phyloP scores from a whole-genome alignment of 2,329 filamentous ascomycete species.

The Arthrobotrys sphaeroides region DNA sequence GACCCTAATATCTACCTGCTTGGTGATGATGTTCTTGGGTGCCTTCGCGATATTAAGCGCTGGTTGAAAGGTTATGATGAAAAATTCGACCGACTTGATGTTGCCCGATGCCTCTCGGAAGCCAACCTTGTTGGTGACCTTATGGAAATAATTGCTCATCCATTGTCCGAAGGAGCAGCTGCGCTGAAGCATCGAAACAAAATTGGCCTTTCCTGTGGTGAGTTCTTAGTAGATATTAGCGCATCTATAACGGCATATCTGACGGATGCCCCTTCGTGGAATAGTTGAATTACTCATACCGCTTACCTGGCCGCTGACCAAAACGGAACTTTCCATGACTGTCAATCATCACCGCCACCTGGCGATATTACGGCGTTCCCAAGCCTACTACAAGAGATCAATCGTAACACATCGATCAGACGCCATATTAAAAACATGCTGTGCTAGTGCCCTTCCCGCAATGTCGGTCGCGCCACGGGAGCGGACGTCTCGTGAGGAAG shows the following conservation, averaged over 20 bases:
- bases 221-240: slow-evolving; percentile 54
- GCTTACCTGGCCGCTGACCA: slow-evolving; percentile 91
- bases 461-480: slow-evolving; percentile 83
- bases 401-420: slow-evolving; percentile 84
- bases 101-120: slow-evolving; percentile 89
- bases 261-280: slow-evolving; percentile 55
- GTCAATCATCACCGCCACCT: slow-evolving; percentile 92
- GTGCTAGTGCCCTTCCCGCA: slow-evolving; percentile 82
- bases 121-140: slow-evolving; percentile 92
- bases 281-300: slow-evolving; percentile 86
- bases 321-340: slow-evolving; percentile 81
- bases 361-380: slow-evolving; percentile 85
- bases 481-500: slow-evolving; percentile 80
- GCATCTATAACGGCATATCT: neutral
- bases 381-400: slow-evolving; percentile 87
- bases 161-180: slow-evolving; percentile 63
- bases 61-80: slow-evolving; percentile 96
- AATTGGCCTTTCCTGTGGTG: slow-evolving; percentile 79
- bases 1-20: slow-evolving; percentile 85
- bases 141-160: slow-evolving; percentile 79
- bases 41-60: slow-evolving; percentile 89
- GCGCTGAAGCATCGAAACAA: slow-evolving; percentile 61
- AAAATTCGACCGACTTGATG: slow-evolving; percentile 91
- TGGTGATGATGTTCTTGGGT: slow-evolving; percentile 91
- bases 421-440: slow-evolving; percentile 79